Percentiles rank a stretch among this genome's conserved stretches.
Conservation (phyloP, 1,284 basidiomycete genomes). For the Inonotus hispidus region DNA sequence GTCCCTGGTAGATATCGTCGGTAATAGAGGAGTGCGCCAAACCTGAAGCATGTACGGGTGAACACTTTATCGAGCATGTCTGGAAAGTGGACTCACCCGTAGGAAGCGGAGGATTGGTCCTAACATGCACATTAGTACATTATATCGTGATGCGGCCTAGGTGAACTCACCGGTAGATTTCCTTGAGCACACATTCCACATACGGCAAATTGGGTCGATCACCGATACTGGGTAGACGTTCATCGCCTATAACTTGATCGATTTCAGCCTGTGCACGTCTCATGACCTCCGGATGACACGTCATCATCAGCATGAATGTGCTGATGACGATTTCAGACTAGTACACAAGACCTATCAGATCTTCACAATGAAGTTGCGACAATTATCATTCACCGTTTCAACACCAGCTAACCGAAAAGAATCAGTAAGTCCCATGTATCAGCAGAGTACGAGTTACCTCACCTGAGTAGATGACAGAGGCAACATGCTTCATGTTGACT, state of each 20-base stretch:
- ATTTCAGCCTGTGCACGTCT: constrained; percentile 25
- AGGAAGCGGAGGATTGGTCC: constrained; percentile 14
- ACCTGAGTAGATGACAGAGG: constrained; percentile 9
- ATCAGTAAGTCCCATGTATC: not conserved
- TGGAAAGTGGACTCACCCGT: not conserved
- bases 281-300: constrained; percentile 24
- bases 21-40: constrained; percentile 6
- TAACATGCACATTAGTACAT: not conserved
- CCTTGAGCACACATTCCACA: constrained; percentile 27
- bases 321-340: constrained; percentile 18
- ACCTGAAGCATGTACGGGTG: not conserved
- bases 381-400: not conserved
- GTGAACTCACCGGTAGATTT: constrained; percentile 24
- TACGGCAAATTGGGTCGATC: constrained; percentile 26
- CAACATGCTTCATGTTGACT: constrained; percentile 12
- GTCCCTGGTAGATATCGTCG: constrained; percentile 10
- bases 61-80: not conserved
- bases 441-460: not conserved
- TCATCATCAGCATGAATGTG: constrained; percentile 28
- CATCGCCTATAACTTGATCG: constrained; percentile 25
- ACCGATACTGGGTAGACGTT: constrained; percentile 25
- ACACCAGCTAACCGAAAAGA: not conserved
- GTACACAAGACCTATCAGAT: not conserved
- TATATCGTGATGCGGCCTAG: not conserved
- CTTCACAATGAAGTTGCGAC: not conserved